phyloP scores from a whole-genome alignment of 2,329 filamentous ascomycete species.

The Cladosporium colombiae region DNA sequence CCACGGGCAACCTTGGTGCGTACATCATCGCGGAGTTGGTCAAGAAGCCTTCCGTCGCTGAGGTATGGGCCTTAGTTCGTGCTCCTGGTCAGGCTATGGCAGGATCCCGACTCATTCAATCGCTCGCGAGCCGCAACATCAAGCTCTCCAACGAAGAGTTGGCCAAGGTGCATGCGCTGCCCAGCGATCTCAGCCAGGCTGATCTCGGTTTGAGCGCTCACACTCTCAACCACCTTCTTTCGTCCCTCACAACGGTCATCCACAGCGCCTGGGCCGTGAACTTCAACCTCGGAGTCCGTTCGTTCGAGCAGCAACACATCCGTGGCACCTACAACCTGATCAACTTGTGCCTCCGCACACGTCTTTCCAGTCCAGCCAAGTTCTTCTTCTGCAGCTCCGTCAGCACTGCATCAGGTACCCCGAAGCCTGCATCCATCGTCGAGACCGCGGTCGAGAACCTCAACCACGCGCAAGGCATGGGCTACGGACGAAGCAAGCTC shows the following conservation, averaged over 20 bases:
- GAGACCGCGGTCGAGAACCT: slow-evolving; percentile 24
- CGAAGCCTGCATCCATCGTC: slow-evolving; percentile 24
- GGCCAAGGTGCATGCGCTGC: slow-evolving; percentile 41
- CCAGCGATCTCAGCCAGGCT: slow-evolving; percentile 43
- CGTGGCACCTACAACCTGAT: slow-evolving; percentile 48
- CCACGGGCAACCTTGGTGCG: slow-evolving; percentile 65
- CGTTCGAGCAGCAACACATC: slow-evolving; percentile 53
- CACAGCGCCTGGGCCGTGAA: slow-evolving; percentile 58
- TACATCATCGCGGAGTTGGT: slow-evolving; percentile 53
- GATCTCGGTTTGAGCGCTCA: slow-evolving; percentile 43
- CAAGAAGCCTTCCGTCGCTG: slow-evolving; percentile 32
- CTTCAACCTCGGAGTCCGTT: slow-evolving; percentile 55
- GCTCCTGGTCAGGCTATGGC: slow-evolving; percentile 42
- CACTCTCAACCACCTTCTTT: slow-evolving; percentile 23
- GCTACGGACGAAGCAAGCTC: slow-evolving; percentile 30
- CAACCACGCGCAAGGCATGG: slow-evolving; percentile 27
- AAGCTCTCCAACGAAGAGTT: slow-evolving; percentile 33
- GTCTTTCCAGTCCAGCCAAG: slow-evolving; percentile 37
- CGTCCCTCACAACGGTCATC: slow-evolving; percentile 47
- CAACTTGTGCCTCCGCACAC: slow-evolving; percentile 39
- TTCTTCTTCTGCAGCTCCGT: slow-evolving; percentile 57
- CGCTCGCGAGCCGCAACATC: slow-evolving; percentile 41
- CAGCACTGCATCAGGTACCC: slow-evolving; percentile 40
- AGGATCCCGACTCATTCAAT: slow-evolving; percentile 39
- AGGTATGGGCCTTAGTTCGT: slow-evolving; percentile 56